Percentiles rank a stretch among this genome's conserved stretches.
phyloP scores from a whole-genome alignment of 805 yeast species.

The Blastobotrys parvus region DNA sequence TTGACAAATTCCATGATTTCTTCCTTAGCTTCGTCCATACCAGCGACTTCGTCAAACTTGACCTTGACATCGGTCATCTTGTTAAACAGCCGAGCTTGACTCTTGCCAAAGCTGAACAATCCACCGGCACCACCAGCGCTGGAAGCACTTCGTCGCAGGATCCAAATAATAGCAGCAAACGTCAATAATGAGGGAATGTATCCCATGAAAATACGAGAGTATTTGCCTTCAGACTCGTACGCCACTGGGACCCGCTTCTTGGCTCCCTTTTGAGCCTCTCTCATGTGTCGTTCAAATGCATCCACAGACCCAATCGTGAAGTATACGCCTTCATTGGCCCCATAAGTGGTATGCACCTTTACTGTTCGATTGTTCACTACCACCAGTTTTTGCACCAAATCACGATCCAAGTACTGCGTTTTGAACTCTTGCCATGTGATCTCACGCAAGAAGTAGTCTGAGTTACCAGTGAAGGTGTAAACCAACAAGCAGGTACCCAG shows the following conservation, averaged over 20 bases:
- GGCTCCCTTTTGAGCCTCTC: slow-evolving; percentile 62
- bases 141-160: slow-evolving; percentile 44
- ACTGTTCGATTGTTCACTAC: slow-evolving; percentile 70
- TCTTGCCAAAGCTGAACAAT: slow-evolving; percentile 68
- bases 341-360: slow-evolving; percentile 43
- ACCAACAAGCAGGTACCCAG: slow-evolving; percentile 2
- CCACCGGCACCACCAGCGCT: slow-evolving; percentile 46
- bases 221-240: slow-evolving; percentile 60
- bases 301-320: slow-evolving; percentile 88
- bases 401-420: slow-evolving; percentile 65
- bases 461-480: not conserved
- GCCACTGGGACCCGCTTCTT: slow-evolving; percentile 74
- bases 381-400: slow-evolving; percentile 62
- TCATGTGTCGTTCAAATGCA: slow-evolving; percentile 75
- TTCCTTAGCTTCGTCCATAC: slow-evolving; percentile 88
- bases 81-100: slow-evolving; percentile 72
- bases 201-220: slow-evolving; percentile 56
- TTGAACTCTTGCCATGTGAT: slow-evolving; percentile 78
- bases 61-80: slow-evolving; percentile 77
- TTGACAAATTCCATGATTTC: slow-evolving; percentile 94
- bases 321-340: slow-evolving; percentile 37
- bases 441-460: slow-evolving; percentile 21
- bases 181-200: slow-evolving; percentile 74
- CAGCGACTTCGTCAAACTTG: slow-evolving; percentile 85
- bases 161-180: slow-evolving; percentile 70